Base-by-base conservation (phyloP, 352 stramenopile species). In the Globisporangium nunn region DNA sequence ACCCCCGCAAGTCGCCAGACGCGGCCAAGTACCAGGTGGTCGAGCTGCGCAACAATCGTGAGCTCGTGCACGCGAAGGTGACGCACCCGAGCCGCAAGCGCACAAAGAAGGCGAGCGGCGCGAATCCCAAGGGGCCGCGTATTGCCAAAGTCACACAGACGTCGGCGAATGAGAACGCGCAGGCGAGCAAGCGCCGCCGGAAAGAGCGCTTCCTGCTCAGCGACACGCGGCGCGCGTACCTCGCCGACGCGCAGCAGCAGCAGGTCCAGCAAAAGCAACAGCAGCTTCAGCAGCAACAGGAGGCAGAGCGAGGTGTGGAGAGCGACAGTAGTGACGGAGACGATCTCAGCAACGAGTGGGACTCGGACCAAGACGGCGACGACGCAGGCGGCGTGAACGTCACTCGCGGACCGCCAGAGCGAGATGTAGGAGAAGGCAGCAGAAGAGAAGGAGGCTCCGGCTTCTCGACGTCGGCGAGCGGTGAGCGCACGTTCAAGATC, bases 71-170 rank as follows among this genome's bases (percentile, higher is more conserved):
- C 50, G 74, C 80, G 0, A 87, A 90, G 40, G 78, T 93, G 51
- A 89, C 76, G 23, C 79, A 87, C 58, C 68, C 76, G 33, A 83
- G 56, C 28, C 71, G 79, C 17, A 89, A 89, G 49, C 72, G 79
- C 30, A 80, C 69, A 17, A 89, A 87, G 35, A 89, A 89, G 51
- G 85, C 75, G 48, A 78, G 76, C 49, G 67, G 63, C 46, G 68
- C 72, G 0, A 75, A 83, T 49, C 71, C 75, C 0, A 87, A 87
- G n/a, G 79, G 76, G 0, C 79, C 79, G 15, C 65, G 79, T 39
- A 89, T 89, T 17, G 76, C 72, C 58, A 89, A 89, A 55, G 79
- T 89, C 37, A 89, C 79, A 17, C 79, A 89, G 47, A 89, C 79
- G 1, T 86, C 76, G 1, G 76, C 75, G 29, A 64, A 77, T 40